Base-by-base conservation (phyloP, 2,329 filamentous ascomycete species). In the Cercospora zeae-maydis region DNA sequence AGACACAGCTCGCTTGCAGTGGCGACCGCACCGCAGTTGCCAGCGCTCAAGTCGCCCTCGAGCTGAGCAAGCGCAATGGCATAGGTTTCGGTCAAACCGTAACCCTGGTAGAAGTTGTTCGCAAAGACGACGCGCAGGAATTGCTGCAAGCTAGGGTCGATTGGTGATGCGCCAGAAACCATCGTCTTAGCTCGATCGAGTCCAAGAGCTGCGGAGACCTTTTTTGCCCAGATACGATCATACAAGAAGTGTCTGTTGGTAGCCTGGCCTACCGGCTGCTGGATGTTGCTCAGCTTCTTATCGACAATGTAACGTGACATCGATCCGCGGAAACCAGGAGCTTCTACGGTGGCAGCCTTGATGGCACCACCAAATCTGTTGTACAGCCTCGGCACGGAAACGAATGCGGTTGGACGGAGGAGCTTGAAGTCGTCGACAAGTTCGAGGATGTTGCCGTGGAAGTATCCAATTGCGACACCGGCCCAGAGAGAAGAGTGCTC, bases 61-160 rank as follows among this genome's bases (percentile, higher is more conserved):
- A 85, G 72, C 79, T 98, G 95, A 36, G 86, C 84, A 11, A 88
- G 83, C 21, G 85, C 86, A 31, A 89, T 84, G 47, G 93, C 92
- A 73, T 96, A 97, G 0, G 92, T 90, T 79, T 99, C 95, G 1
- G 95, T 99, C 76, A 99, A 82, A 54, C 95, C 95, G 76, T 93
- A 99, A 31, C 93, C 95, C 78, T 98, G 93, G 33, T 85, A 77
- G 72, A 98, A 90, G 72, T 87, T 82, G 77, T 88, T 90, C 63
- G 85, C 89, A 67, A 96, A 91, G 31, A 90, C 89, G 39, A 93
- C 86, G 49, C 92, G 89, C 54, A 98, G 84, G 80, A 98, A 97
- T 72, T 91, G 84, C 67, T 98, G 93, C 34, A 98, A 86, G 27
- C 87, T 86, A 0, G 92, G 92, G 71, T 98, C 93, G 45, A 99